Conservation (phyloP, 495 filamentous ascomycete genomes). For the Talaromyces stipitatus region DNA sequence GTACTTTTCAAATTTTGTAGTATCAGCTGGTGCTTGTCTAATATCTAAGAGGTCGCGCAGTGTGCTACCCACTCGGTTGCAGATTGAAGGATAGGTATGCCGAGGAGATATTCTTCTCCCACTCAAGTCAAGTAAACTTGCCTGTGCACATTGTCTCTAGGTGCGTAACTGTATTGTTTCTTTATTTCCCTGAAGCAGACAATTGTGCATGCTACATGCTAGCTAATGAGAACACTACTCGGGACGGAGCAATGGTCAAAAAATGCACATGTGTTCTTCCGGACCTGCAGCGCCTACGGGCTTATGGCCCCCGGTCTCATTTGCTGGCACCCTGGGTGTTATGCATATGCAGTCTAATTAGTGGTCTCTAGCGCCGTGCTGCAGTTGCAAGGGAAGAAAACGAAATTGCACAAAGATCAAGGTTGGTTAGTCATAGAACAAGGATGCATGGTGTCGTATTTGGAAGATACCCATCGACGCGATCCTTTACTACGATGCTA, state of each 20-base stretch:
- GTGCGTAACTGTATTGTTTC: too few relatives aligned
- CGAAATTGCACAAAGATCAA: background rate
- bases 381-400: background rate
- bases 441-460: background rate
- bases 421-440: background rate
- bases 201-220: background rate
- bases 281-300: background rate
- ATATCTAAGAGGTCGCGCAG: too few relatives aligned
- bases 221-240: background rate
- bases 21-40: too few relatives aligned
- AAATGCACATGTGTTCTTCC: background rate
- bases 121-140: background rate
- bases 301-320: background rate
- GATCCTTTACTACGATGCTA: background rate
- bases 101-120: background rate
- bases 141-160: background rate
- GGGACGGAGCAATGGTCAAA: background rate
- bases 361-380: background rate
- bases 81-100: background rate
- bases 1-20: background rate
- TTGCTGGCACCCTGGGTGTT: background rate
- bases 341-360: slow-evolving; percentile 1
- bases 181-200: background rate
- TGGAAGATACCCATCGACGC: background rate
- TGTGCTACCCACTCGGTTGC: too few relatives aligned